phyloP scores from a whole-genome alignment of 805 yeast species.

The Candida nemodendra region DNA sequence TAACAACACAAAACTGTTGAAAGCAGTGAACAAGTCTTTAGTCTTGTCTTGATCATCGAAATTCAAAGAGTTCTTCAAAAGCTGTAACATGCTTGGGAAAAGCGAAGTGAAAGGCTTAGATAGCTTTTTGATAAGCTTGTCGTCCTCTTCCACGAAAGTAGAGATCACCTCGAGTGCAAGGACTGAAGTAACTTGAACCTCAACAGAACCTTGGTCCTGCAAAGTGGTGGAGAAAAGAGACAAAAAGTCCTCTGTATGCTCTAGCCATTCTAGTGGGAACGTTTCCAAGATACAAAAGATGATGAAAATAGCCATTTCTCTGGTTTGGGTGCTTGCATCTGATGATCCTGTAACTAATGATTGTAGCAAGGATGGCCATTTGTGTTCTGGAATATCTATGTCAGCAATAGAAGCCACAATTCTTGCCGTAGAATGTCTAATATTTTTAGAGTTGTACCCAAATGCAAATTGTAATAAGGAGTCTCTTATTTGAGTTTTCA shows the following conservation, averaged over 20 bases:
- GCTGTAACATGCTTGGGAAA: conserved; percentile 79
- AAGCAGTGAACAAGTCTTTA: conserved; percentile 75
- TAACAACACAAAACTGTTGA: conserved; percentile 73
- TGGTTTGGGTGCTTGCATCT: conserved; percentile 45
- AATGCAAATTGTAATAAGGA: conserved; percentile 70
- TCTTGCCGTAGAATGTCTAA: conserved; percentile 88
- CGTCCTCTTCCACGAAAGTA: conserved; percentile 61
- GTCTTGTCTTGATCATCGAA: conserved; percentile 72
- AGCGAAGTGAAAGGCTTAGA: conserved; percentile 53
- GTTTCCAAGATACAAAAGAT: conserved; percentile 77
- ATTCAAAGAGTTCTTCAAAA: conserved; percentile 69
- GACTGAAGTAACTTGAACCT: conserved; percentile 79
- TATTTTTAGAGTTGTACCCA: conserved; percentile 55
- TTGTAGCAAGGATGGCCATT: conserved; percentile 79
- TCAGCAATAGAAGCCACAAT: conserved; percentile 85
- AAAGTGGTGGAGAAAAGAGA: conserved; percentile 68
- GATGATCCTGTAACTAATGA: conserved; percentile 66
- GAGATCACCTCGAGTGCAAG: conserved; percentile 75
- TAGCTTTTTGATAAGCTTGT: conserved; percentile 43
- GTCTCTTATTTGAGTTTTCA: conserved; percentile 61
- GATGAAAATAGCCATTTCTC: conserved; percentile 83
- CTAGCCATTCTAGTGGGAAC: conserved; percentile 54
- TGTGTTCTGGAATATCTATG: conserved; percentile 58
- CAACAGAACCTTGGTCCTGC: conserved; percentile 57
- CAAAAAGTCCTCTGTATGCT: conserved; percentile 65